Percentiles rank a stretch among this genome's conserved stretches.
These are phyloP conservation scores for Pichia ethanolica DNA, from an alignment of 805 yeast species.

Conservation along the genomic window DNA sequence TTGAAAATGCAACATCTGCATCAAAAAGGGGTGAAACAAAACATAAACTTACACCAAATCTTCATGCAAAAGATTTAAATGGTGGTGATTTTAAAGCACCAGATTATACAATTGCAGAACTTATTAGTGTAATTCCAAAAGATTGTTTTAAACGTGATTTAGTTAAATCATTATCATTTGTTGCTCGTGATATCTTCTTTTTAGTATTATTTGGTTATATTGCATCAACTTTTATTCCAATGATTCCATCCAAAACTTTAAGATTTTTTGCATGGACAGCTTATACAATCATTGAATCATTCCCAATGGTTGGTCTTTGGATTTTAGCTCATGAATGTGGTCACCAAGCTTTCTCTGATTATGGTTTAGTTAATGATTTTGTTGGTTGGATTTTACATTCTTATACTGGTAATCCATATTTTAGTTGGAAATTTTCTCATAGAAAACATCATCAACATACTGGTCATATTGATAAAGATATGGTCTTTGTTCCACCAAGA, in stretches of 20 bases:
- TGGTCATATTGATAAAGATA: conserved; percentile 52
- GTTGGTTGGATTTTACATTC: conserved; percentile 59
- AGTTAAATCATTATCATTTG: conserved; percentile 42
- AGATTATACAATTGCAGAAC: conserved; percentile 53
- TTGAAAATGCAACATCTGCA: neutral
- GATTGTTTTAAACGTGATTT: conserved; percentile 53
- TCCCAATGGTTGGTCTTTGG: conserved; percentile 54
- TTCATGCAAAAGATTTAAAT: conserved; percentile 40
- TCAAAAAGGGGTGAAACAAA: neutral
- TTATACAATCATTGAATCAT: conserved; percentile 35
- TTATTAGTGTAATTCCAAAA: conserved; percentile 50
- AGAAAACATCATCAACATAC: conserved; percentile 59
- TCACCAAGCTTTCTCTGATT: conserved; percentile 54
- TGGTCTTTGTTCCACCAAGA: conserved; percentile 52
- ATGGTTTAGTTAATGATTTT: conserved; percentile 43
- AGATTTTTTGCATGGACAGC: conserved; percentile 37
- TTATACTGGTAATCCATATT: conserved; percentile 50
- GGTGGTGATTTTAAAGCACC: conserved; percentile 54
- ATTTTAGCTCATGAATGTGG: conserved; percentile 61
- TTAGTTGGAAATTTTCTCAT: conserved; percentile 56
- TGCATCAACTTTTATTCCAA: conserved; percentile 38
- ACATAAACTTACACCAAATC: conserved; percentile 7
- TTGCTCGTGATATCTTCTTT: conserved; percentile 42
- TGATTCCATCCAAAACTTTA: conserved; percentile 25
- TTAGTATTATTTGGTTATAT: conserved; percentile 36